These are phyloP conservation scores for Nitzschia sp. DNA, from an alignment of 108 stramenopile species.

Conservation along the genomic window DNA sequence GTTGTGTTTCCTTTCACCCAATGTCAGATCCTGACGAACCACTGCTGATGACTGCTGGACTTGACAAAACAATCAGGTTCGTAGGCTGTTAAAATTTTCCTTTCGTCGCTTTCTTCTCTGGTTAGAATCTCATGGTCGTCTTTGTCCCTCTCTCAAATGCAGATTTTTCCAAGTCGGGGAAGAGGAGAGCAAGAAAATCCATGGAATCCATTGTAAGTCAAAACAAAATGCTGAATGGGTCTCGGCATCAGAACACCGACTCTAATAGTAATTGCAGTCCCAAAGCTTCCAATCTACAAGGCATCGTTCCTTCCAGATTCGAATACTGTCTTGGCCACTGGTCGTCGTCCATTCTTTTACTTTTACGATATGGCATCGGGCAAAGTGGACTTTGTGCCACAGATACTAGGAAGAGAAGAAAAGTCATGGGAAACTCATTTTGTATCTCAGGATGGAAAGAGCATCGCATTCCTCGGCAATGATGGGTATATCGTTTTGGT, in stretches of 20 bases:
- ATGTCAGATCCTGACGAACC: conserved; percentile 66
- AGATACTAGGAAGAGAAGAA: conserved; percentile 76
- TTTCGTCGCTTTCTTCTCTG: no score
- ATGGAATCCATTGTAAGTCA: conserved; percentile 82
- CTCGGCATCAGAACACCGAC: background rate
- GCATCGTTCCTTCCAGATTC: conserved; percentile 83
- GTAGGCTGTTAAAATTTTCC: no score
- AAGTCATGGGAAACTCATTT: conserved; percentile 82
- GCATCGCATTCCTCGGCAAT: conserved; percentile 90
- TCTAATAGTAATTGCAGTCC: conserved; percentile 37
- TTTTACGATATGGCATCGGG: conserved; percentile 89
- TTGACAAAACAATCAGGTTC: conserved; percentile 92
- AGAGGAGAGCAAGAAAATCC: conserved; percentile 79
- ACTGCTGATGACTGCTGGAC: conserved; percentile 77
- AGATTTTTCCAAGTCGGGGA: conserved; percentile 88
- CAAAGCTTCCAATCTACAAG: conserved; percentile 86
- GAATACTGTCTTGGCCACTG: conserved; percentile 82
- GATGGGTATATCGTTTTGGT: conserved; percentile 93
- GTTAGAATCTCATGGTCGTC: no score
- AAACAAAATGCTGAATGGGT: no score
- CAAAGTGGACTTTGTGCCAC: conserved; percentile 64
- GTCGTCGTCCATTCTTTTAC: conserved; percentile 93
- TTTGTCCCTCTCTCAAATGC: no score
- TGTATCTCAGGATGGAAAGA: conserved; percentile 80
- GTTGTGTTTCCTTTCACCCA: conserved; percentile 86